Percentiles rank a stretch among this genome's conserved stretches.
These are phyloP conservation scores for Ganoderma leucocontextum DNA, from an alignment of 1,284 basidiomycete species.

Conservation along the genomic window DNA sequence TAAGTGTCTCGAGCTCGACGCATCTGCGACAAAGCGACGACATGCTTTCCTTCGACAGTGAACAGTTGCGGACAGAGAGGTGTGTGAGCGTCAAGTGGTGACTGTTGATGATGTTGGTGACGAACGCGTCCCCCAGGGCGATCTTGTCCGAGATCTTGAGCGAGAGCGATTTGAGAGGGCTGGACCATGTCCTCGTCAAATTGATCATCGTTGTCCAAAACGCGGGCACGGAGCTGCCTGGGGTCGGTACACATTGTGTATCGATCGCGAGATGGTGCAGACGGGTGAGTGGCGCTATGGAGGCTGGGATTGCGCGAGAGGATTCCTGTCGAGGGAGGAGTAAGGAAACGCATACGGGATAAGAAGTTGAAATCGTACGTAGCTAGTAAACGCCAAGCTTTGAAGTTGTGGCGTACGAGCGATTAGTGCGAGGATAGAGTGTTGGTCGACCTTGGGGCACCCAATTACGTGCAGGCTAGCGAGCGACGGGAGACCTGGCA, in stretches of 20 bases:
- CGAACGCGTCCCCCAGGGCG: slow-evolving; percentile 47
- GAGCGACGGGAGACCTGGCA: slow-evolving; percentile 60
- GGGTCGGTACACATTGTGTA: slow-evolving; percentile 46
- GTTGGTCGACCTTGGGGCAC: slow-evolving; percentile 64
- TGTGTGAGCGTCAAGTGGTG: slow-evolving; percentile 54
- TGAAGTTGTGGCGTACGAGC: slow-evolving; percentile 59
- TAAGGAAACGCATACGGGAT: neutral
- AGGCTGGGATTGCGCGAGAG: slow-evolving; percentile 39
- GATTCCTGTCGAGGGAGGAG: slow-evolving; percentile 47
- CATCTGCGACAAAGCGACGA: slow-evolving; percentile 53
- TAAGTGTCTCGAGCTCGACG: slow-evolving; percentile 56
- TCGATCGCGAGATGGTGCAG: slow-evolving; percentile 66
- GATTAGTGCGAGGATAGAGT: slow-evolving; percentile 53
- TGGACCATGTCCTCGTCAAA: slow-evolving; percentile 46
- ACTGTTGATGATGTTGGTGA: slow-evolving; percentile 52
- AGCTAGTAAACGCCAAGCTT: slow-evolving; percentile 64
- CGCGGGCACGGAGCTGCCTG: slow-evolving; percentile 39
- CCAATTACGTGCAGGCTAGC: slow-evolving; percentile 64
- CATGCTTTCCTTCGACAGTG: slow-evolving; percentile 49
- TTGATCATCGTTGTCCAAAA: slow-evolving; percentile 49
- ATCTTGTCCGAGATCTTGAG: slow-evolving; percentile 58
- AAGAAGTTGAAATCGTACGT: slow-evolving; percentile 44
- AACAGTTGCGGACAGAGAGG: slow-evolving; percentile 58
- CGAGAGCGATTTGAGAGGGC: slow-evolving; percentile 54
- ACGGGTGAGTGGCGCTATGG: slow-evolving; percentile 49